Percentiles rank a stretch among this genome's conserved stretches.
Evolutionary conservation across 768 basidiomycete genomes (phyloP).

Genomic region (Collybia mongolica): DNA sequence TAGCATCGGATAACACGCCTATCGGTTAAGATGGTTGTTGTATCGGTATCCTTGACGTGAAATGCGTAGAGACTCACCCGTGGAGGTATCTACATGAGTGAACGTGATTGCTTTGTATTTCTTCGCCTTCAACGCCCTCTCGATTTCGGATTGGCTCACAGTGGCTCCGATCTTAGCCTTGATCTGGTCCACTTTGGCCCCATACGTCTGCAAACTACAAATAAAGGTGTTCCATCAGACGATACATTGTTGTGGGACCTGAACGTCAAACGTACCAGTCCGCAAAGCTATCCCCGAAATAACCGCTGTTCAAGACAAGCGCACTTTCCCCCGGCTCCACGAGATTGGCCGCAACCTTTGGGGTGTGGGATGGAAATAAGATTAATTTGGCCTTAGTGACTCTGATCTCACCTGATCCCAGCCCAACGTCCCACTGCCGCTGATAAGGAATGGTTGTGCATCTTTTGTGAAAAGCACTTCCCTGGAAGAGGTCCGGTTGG

Average conservation of each 20-base stretch:
- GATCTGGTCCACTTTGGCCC: slow-evolving; percentile 83
- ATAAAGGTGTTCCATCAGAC: neutral
- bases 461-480: slow-evolving; percentile 75
- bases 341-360: slow-evolving; percentile 84
- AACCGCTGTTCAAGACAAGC: slow-evolving; percentile 86
- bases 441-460: slow-evolving; percentile 90
- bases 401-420: slow-evolving; percentile 79
- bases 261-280: slow-evolving; percentile 61
- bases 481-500: slow-evolving; percentile 30
- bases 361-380: slow-evolving; percentile 1
- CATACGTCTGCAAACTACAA: slow-evolving; percentile 78
- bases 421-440: slow-evolving; percentile 93
- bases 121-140: slow-evolving; percentile 69
- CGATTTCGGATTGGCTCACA: slow-evolving; percentile 59
- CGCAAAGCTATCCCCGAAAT: slow-evolving; percentile 90
- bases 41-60: neutral
- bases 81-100: slow-evolving; percentile 95
- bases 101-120: slow-evolving; percentile 89
- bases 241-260: neutral
- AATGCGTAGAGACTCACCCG: slow-evolving; percentile 40
- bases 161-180: slow-evolving; percentile 81
- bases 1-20: slow-evolving; percentile 86
- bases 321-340: slow-evolving; percentile 78
- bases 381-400: neutral
- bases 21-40: slow-evolving; percentile 7